Percentiles rank a stretch among this genome's conserved stretches.
phyloP scores from a whole-genome alignment of 2,329 filamentous ascomycete species.

The Acrocalymma vagum region DNA sequence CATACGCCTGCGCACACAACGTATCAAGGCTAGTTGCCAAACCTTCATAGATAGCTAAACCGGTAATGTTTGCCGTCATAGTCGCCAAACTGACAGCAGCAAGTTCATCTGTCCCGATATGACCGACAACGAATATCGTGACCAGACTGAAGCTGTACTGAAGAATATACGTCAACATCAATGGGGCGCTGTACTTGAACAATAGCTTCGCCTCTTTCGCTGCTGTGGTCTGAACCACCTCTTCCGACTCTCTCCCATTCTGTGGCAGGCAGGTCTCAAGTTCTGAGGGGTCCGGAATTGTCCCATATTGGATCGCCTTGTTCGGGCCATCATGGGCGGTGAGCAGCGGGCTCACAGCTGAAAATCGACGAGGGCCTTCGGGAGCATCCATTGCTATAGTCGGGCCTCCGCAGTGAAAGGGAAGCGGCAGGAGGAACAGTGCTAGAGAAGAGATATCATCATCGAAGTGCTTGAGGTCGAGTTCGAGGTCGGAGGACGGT shows the following conservation, averaged over 20 bases:
- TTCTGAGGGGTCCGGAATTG: slow-evolving; percentile 33
- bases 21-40: slow-evolving; percentile 62
- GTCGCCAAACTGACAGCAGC: slow-evolving; percentile 62
- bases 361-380: slow-evolving; percentile 40
- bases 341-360: slow-evolving; percentile 34
- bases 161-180: slow-evolving; percentile 63
- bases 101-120: slow-evolving; percentile 61
- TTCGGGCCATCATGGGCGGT: slow-evolving; percentile 25
- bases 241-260: slow-evolving; percentile 26
- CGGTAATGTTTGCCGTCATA: slow-evolving; percentile 64
- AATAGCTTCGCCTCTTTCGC: slow-evolving; percentile 43
- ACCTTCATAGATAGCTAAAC: slow-evolving; percentile 60
- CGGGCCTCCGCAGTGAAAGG: slow-evolving; percentile 25
- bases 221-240: slow-evolving; percentile 32
- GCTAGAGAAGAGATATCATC: slow-evolving; percentile 35
- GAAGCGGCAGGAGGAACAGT: slow-evolving; percentile 28
- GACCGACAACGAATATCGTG: slow-evolving; percentile 62
- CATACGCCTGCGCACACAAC: slow-evolving; percentile 61
- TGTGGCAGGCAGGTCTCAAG: slow-evolving; percentile 34
- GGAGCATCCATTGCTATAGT: slow-evolving; percentile 39
- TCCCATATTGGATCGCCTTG: slow-evolving; percentile 37
- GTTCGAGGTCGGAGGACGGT: slow-evolving; percentile 7
- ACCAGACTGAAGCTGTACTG: slow-evolving; percentile 63
- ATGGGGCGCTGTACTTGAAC: slow-evolving; percentile 56
- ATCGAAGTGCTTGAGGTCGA: slow-evolving; percentile 9